These are phyloP conservation scores for Botrytis deweyae DNA, from an alignment of 2,329 filamentous ascomycete genomes.

Conservation along the genomic window DNA sequence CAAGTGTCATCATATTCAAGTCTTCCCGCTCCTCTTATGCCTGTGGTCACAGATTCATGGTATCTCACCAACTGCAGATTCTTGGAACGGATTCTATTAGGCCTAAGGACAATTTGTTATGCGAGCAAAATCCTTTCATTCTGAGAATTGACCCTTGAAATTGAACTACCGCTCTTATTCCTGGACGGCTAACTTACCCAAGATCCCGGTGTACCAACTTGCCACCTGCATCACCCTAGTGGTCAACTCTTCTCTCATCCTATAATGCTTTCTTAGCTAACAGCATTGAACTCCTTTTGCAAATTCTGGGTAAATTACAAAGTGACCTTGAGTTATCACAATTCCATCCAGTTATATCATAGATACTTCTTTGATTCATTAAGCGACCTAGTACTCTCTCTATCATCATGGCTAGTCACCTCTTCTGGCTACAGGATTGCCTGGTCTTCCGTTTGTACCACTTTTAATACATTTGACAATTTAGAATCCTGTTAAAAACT, in stretches of 20 bases:
- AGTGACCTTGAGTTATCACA: background rate
- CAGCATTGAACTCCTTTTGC: background rate
- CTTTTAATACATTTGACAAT: background rate
- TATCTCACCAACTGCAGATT: conserved; percentile 8
- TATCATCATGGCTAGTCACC: background rate
- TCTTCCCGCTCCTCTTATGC: background rate
- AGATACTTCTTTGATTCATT: conserved; percentile 29
- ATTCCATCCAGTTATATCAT: conserved; percentile 27
- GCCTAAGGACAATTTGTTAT: background rate
- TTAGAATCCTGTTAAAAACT: background rate
- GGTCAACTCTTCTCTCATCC: background rate
- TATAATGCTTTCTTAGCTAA: background rate
- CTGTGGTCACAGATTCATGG: background rate
- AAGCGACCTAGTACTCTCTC: conserved; percentile 26
- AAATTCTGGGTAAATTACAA: background rate
- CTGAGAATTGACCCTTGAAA: background rate
- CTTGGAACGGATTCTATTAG: background rate
- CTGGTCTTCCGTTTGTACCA: background rate
- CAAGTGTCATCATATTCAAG: background rate
- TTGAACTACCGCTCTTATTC: background rate
- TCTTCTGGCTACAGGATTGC: conserved; percentile 1
- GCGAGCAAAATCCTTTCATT: background rate
- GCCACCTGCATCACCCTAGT: conserved; percentile 5
- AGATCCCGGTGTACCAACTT: background rate
- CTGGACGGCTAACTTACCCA: background rate